phyloP scores from a whole-genome alignment of 345 rosid species.

The Gossypium bickii region DNA sequence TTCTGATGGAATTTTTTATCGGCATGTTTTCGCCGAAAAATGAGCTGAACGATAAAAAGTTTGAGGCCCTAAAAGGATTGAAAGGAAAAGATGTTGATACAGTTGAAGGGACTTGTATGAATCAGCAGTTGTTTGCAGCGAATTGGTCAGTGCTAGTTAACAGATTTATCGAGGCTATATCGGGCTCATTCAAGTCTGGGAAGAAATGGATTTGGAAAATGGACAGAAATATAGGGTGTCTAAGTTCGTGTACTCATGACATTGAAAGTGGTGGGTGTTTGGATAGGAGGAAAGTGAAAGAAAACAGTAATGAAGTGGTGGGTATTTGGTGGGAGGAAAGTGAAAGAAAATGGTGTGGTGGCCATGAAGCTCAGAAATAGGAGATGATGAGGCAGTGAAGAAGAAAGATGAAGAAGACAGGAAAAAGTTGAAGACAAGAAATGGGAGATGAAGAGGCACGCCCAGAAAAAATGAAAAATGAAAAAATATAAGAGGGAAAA shows the following conservation, averaged over 20 bases:
- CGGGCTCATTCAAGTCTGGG: conserved; percentile 39
- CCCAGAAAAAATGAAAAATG: no score
- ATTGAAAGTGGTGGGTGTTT: no score
- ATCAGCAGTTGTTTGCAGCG: conserved; percentile 55
- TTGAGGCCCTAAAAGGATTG: conserved; percentile 24
- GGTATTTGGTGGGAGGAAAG: no score
- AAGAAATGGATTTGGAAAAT: conserved; percentile 40
- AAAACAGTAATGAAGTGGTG: no score
- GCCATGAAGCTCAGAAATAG: no score
- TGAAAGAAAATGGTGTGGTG: no score
- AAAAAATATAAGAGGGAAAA: no score
- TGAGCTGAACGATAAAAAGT: not conserved
- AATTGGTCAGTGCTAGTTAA: conserved; percentile 52
- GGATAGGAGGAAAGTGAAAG: no score
- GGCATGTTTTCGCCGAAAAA: conserved; percentile 38
- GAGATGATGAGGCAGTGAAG: no score
- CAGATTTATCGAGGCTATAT: conserved; percentile 47
- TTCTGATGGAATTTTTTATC: conserved; percentile 35
- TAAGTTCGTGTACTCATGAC: conserved; percentile 17
- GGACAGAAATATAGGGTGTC: conserved; percentile 25
- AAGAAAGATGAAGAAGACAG: no score
- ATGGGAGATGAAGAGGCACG: no score
- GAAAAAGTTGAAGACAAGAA: no score
- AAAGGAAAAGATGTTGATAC: conserved; percentile 28
- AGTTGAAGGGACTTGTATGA: conserved; percentile 41